These are phyloP conservation scores for Alternaria incomplexa DNA, from an alignment of 2,329 filamentous ascomycete species.

Conservation along the genomic window DNA sequence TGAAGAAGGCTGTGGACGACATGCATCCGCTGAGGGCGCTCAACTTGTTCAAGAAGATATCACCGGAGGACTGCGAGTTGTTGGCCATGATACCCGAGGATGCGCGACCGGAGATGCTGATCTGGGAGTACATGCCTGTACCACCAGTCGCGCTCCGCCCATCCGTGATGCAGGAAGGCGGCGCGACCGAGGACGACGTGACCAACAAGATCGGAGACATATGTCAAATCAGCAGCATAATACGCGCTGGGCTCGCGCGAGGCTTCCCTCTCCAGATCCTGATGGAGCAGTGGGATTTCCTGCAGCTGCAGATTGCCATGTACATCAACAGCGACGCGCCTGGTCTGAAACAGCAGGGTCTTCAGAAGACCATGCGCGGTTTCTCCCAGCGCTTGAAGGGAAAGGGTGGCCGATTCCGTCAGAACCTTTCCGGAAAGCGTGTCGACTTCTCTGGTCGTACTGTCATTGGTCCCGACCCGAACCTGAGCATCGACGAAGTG, in stretches of 20 bases:
- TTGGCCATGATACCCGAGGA: conserved; percentile 86
- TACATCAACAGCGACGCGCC: conserved; percentile 98
- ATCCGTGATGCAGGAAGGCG: conserved; percentile 89
- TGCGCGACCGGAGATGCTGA: conserved; percentile 91
- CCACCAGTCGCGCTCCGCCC: conserved; percentile 94
- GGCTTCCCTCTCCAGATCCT: conserved; percentile 86
- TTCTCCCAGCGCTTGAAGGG: conserved; percentile 96
- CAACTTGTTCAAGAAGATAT: conserved; percentile 90
- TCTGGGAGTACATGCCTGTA: conserved; percentile 95
- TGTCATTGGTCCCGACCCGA: conserved; percentile 96
- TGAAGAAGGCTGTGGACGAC: conserved; percentile 92
- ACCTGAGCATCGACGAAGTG: conserved; percentile 90
- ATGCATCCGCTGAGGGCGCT: conserved; percentile 87
- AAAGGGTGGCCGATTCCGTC: conserved; percentile 95
- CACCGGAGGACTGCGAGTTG: conserved; percentile 84
- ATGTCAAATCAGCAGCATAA: conserved; percentile 86
- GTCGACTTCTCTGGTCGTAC: conserved; percentile 98
- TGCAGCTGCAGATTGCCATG: conserved; percentile 94
- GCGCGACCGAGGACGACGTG: conserved; percentile 94
- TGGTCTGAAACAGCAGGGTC: conserved; percentile 84
- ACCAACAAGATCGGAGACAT: conserved; percentile 98
- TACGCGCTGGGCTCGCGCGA: conserved; percentile 80
- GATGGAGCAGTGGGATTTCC: conserved; percentile 98
- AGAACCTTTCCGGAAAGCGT: conserved; percentile 96
- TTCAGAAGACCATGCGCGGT: conserved; percentile 87